Evolutionary conservation across 257 asterid species (phyloP), one percentile per base, ranked within the genome.

Genomic region (Nicotiana tabacum): DNA sequence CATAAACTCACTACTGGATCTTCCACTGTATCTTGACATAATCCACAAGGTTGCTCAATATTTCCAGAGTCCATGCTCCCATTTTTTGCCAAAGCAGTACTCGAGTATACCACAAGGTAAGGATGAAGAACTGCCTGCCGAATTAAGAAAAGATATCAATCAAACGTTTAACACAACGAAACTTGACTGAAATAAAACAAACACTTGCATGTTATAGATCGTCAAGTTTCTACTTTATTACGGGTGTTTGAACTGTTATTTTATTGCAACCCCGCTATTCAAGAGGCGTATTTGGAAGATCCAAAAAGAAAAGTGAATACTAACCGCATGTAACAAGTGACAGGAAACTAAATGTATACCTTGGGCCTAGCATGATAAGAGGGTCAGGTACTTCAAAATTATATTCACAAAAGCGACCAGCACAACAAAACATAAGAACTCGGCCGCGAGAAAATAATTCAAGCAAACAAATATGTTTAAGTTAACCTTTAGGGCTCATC

Each of bases 51-150:
- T 84, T 84, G 91, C 64, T 86, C 92, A 68, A 72, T 88, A 56
- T 77, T 87, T 80, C 83, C 78, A 81, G 87, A 84, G 48, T 85
- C 92, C 83, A 83, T 88, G 80, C 83, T 84, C 68, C 88, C 92
- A 86, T 62, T 90, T 78, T 90, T 91, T 80, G 86, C 92, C 90
- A 87, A 85, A 83, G 97, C 76, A 68, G 92, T 82, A 77, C 67
- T 88, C 48, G 97, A 94, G 89, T 94, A 94, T 79, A 91, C 97
- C 77, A 95, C 97, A 79, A 95, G 98, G 89, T 94, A 94, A 81
- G 99, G 97, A 88, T 95, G 99, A 86, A 92, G 94, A 84, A 95
- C 98, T 83, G 99, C 99, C 98, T 95, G 43, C 39, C 62, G 1
- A 74, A 21, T 48, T 24, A 13, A 46, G 37, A 46, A 24, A 72